Evolutionary conservation across 2,329 filamentous ascomycete genomes (phyloP), one percentile per base, ranked within the genome.

Genomic region (Exophiala aquamarina): DNA sequence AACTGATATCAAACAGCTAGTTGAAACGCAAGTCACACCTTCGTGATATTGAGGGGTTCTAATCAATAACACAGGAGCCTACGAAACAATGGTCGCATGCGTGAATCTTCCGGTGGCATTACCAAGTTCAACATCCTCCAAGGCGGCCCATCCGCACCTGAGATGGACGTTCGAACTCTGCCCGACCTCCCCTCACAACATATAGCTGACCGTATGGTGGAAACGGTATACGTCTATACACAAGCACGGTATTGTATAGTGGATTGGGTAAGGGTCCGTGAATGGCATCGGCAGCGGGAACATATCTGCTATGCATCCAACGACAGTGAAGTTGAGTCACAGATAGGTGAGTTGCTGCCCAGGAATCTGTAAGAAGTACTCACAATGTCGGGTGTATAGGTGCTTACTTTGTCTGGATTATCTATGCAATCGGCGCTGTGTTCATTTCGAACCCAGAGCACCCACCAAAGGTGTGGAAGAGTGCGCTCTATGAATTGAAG

Each of bases 281-380:
- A 52, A 32, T 58, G 54, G 56, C 56, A 58, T 36, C 45, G 41
- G 41, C 41, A 54, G 26, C 41, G 56, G 18, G 54, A 49, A 3
- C 14, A 20, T 1, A 52, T 58, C 15, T 44, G 41, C 23, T 36
- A 44, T 44, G 18, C 31, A n/a, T 38, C 42, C 82, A 68, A 82
- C 82, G 65, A 82, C 74, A 21, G 81, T 80, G 55, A 84, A 84
- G 6, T 84, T 65, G 71, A 85, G 85, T 14, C 86, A 69, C 55
- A 86, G 66, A 67, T 86, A 82, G 2, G 41, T 44, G 5, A 11
- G 11, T n/a, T n/a, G n/a, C n/a, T n/a, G n/a, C n/a, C n/a, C n/a
- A n/a, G n/a, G n/a, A n/a, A n/a, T n/a, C n/a, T n/a, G n/a, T n/a
- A n/a, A n/a, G n/a, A n/a, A n/a, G n/a, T n/a, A n/a, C n/a, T n/a